Percentiles rank a stretch among this genome's conserved stretches.
phyloP scores from a whole-genome alignment of 306 rosid genomes.

The Gastrolobium bilobum region DNA sequence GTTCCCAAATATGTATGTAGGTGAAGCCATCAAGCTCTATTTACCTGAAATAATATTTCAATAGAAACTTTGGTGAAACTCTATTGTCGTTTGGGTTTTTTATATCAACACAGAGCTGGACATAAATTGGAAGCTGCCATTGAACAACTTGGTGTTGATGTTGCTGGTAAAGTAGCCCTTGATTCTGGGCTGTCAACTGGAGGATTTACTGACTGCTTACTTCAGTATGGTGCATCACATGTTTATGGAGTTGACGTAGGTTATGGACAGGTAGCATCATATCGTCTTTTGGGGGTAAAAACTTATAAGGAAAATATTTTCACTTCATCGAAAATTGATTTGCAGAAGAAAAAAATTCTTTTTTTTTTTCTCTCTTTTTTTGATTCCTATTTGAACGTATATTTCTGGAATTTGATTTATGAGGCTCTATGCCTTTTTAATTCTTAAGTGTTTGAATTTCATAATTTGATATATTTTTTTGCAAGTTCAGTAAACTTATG shows the following conservation, averaged over 20 bases:
- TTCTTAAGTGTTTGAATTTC: neutral
- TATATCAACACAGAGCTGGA: constrained; percentile 76
- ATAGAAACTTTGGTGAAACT: constrained; percentile 30
- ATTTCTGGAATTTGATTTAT: constrained; percentile 23
- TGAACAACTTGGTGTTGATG: constrained; percentile 78
- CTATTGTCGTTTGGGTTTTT: constrained; percentile 30
- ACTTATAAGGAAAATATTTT: neutral
- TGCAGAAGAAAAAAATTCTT: too few relatives aligned
- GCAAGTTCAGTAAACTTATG: neutral
- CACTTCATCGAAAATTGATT: too few relatives aligned
- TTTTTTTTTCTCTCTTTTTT: too few relatives aligned
- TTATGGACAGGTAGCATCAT: constrained; percentile 84
- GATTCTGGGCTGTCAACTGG: constrained; percentile 97
- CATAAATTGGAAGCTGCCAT: constrained; percentile 95
- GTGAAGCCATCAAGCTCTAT: constrained; percentile 67
- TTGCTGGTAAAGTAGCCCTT: constrained; percentile 86
- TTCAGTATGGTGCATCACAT: constrained; percentile 90
- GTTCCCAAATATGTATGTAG: constrained; percentile 99
- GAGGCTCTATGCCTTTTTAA: neutral
- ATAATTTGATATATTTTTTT: constrained; percentile 7
- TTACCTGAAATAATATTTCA: constrained; percentile 5
- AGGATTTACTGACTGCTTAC: constrained; percentile 95
- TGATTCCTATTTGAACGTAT: too few relatives aligned
- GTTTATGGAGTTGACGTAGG: constrained; percentile 97
- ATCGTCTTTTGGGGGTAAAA: neutral